Evolutionary conservation across 345 rosid genomes (phyloP).

Genomic region (Euphorbia lathyris): DNA sequence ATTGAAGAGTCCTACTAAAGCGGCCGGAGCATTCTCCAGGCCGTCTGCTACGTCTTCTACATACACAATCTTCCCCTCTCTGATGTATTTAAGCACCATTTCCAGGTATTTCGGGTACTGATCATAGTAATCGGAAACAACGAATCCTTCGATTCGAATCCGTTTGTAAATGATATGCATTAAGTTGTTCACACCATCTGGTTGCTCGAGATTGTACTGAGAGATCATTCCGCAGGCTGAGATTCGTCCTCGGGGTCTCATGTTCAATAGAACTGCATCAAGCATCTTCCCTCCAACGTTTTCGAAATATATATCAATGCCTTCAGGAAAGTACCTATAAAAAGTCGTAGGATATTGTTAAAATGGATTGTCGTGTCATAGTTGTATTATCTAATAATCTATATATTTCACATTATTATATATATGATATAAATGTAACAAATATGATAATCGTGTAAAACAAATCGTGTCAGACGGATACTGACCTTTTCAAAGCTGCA

Average conservation of each 20-base stretch:
- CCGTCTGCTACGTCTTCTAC: neutral
- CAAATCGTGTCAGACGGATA: too few species aligned
- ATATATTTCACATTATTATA: too few species aligned
- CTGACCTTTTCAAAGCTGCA: too few species aligned
- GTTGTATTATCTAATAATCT: too few species aligned
- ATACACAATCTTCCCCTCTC: neutral
- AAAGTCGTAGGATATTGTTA: too few species aligned
- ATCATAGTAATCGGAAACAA: neutral
- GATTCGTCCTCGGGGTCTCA: neutral
- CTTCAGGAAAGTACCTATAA: neutral
- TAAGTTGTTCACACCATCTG: neutral
- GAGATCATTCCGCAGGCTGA: neutral
- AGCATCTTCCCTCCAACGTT: neutral
- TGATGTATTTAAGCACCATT: neutral
- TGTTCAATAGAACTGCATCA: neutral
- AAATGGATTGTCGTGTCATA: too few species aligned
- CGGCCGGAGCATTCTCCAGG: neutral
- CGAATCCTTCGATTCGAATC: neutral
- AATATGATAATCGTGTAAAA: too few species aligned
- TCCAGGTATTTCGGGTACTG: neutral
- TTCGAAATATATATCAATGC: neutral
- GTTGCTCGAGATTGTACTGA: neutral
- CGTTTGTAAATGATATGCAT: neutral
- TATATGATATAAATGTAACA: too few species aligned
- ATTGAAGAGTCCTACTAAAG: neutral